Evolutionary conservation across 192 early-diverging fungal species (phyloP).

Genomic region (Gryganskiella cystojenkinii): DNA sequence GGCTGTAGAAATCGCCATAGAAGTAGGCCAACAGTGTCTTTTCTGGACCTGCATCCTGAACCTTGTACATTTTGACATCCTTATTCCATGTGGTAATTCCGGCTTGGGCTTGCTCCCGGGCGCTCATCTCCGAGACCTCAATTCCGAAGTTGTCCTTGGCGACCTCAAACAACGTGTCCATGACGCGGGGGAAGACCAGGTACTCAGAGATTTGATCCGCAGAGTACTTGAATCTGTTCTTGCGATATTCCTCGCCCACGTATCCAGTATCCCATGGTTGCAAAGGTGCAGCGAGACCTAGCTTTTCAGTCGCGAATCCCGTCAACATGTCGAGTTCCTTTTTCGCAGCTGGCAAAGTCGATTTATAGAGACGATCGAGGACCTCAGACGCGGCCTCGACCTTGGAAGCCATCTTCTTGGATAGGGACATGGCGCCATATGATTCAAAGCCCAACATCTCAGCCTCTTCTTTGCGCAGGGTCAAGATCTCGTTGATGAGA

Average conservation of each 20-base stretch:
- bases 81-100: slow-evolving; percentile 62
- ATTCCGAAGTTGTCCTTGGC: slow-evolving; percentile 61
- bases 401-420: slow-evolving; percentile 66
- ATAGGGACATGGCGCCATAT: slow-evolving; percentile 63
- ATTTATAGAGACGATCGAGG: slow-evolving; percentile 55
- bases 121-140: slow-evolving; percentile 55
- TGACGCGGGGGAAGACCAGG: slow-evolving; percentile 63
- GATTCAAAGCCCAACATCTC: slow-evolving; percentile 57
- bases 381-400: slow-evolving; percentile 55
- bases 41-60: slow-evolving; percentile 52
- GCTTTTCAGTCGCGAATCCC: slow-evolving; percentile 53
- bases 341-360: slow-evolving; percentile 57
- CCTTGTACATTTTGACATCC: slow-evolving; percentile 68
- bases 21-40: slow-evolving; percentile 63
- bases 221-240: slow-evolving; percentile 60
- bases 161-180: slow-evolving; percentile 65
- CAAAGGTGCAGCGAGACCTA: slow-evolving; percentile 51
- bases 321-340: slow-evolving; percentile 55
- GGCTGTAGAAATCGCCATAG: slow-evolving; percentile 68
- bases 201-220: slow-evolving; percentile 67
- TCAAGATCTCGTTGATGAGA: slow-evolving; percentile 65
- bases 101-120: slow-evolving; percentile 37
- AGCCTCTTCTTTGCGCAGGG: slow-evolving; percentile 63
- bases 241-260: slow-evolving; percentile 63
- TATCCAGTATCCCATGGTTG: slow-evolving; percentile 64